These are phyloP conservation scores for Aaosphaeria arxii DNA, from an alignment of 2,329 filamentous ascomycete species.

Conservation along the genomic window DNA sequence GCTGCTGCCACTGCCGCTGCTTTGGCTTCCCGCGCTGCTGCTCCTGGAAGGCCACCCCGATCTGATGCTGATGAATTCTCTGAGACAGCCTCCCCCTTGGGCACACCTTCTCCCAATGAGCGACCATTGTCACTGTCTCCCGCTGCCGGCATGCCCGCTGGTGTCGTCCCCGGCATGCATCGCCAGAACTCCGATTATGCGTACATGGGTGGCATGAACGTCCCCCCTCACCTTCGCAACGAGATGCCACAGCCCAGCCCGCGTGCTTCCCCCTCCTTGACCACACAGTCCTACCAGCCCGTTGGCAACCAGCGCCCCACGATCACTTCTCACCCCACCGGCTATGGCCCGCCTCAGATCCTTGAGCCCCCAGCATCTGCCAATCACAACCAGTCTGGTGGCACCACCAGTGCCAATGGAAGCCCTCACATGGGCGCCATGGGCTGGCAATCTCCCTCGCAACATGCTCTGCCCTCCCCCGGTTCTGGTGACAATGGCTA, in stretches of 20 bases:
- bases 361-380: conserved; percentile 78
- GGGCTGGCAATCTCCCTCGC: conserved; percentile 84
- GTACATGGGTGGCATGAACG: conserved; percentile 74
- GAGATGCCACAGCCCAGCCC: conserved; percentile 72
- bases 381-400: conserved; percentile 67
- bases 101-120: conserved; percentile 81
- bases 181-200: conserved; percentile 67
- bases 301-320: conserved; percentile 50
- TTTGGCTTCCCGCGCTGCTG: conserved; percentile 58
- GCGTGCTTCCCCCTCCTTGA: conserved; percentile 59
- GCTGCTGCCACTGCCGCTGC: conserved; percentile 85
- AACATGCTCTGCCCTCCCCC: conserved; percentile 70
- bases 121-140: conserved; percentile 78
- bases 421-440: conserved; percentile 82
- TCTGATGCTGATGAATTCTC: conserved; percentile 72
- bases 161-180: conserved; percentile 63
- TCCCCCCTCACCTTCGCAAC: conserved; percentile 77
- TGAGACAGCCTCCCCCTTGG: conserved; percentile 68
- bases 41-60: conserved; percentile 51
- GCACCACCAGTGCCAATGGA: conserved; percentile 62
- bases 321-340: conserved; percentile 80
- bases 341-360: conserved; percentile 79
- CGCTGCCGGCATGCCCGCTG: conserved; percentile 65
- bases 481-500: conserved; percentile 68
- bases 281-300: conserved; percentile 61